phyloP scores from a whole-genome alignment of 108 stramenopile species.

The Cylindrotheca closterium region DNA sequence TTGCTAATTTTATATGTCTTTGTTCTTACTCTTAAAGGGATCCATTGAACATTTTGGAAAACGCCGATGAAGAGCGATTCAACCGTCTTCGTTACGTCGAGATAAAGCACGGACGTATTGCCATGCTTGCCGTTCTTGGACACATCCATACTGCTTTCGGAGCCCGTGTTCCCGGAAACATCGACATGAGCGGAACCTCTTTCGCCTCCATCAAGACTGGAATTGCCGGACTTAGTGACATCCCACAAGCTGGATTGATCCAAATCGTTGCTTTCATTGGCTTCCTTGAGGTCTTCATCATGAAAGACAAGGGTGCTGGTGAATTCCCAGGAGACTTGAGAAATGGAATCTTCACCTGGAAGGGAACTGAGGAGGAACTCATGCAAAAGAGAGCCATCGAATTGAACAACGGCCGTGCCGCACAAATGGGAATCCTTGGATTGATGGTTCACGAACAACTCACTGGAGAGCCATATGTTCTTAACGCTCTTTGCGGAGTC shows the following conservation, averaged over 20 bases:
- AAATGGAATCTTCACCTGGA: conserved; percentile 82
- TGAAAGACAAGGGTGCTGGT: conserved; percentile 62
- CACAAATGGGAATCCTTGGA: conserved; percentile 89
- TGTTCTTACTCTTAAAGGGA: conserved; percentile 13
- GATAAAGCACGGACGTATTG: conserved; percentile 93
- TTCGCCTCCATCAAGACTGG: conserved; percentile 64
- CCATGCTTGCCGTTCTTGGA: conserved; percentile 90
- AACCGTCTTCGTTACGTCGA: conserved; percentile 87
- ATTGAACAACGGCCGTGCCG: conserved; percentile 92
- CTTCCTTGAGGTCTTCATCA: conserved; percentile 72
- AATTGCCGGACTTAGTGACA: conserved; percentile 53
- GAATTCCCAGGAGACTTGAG: conserved; percentile 83
- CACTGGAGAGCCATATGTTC: conserved; percentile 45
- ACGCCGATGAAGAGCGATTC: conserved; percentile 43
- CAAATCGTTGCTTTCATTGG: conserved; percentile 66
- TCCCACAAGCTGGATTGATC: conserved; percentile 53
- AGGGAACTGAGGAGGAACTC: conserved; percentile 49
- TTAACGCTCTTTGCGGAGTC: conserved; percentile 46
- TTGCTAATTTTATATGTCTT: not conserved
- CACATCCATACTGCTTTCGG: conserved; percentile 75
- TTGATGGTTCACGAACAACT: conserved; percentile 89
- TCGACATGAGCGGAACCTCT: conserved; percentile 59
- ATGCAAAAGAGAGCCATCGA: conserved; percentile 83
- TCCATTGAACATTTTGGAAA: conserved; percentile 33
- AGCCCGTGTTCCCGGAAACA: conserved; percentile 53